Percentiles rank a stretch among this genome's conserved stretches.
Conservation (phyloP, 208 protist genomes). For the Strigomonas culicis region DNA sequence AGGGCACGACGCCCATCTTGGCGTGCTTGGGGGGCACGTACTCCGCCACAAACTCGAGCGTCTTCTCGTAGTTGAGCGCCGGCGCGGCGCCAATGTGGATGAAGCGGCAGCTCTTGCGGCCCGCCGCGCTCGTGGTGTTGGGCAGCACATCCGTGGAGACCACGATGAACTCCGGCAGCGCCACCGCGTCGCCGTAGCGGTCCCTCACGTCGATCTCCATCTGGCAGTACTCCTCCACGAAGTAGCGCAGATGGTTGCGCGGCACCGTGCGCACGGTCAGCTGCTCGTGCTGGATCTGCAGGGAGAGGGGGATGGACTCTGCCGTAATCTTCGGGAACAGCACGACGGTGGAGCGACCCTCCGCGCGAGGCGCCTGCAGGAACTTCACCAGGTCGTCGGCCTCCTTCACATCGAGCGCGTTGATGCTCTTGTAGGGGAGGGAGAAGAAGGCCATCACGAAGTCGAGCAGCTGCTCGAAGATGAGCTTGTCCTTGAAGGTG, state of each 20-base stretch:
- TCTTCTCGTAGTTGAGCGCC: slow-evolving; percentile 60
- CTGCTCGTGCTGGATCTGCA: slow-evolving; percentile 48
- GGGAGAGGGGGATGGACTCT: slow-evolving; percentile 50
- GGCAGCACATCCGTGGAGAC: slow-evolving; percentile 42
- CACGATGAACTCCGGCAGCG: slow-evolving; percentile 72
- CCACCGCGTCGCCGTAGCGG: slow-evolving; percentile 45
- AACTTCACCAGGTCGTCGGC: slow-evolving; percentile 40
- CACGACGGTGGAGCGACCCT: slow-evolving; percentile 24
- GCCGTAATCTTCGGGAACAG: slow-evolving; percentile 40
- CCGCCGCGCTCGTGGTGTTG: slow-evolving; percentile 10
- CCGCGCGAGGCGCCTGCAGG: slow-evolving; percentile 39
- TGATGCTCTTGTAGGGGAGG: slow-evolving; percentile 30
- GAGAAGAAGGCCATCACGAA: slow-evolving; percentile 82
- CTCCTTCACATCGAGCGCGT: slow-evolving; percentile 22
- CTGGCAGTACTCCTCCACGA: slow-evolving; percentile 72
- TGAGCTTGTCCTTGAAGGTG: slow-evolving; percentile 19
- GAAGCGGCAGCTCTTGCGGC: slow-evolving; percentile 23
- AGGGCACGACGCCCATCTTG: slow-evolving; percentile 34
- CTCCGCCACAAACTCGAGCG: slow-evolving; percentile 44
- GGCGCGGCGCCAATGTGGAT: slow-evolving; percentile 60
- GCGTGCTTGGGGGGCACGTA: slow-evolving; percentile 34
- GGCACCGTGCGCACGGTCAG: slow-evolving; percentile 40
- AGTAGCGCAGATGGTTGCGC: slow-evolving; percentile 38
- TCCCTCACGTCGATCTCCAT: slow-evolving; percentile 54
- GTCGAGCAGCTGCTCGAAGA: slow-evolving; percentile 44